Conservation (phyloP, 2,329 filamentous ascomycete species). For the Penicillium sp. region DNA sequence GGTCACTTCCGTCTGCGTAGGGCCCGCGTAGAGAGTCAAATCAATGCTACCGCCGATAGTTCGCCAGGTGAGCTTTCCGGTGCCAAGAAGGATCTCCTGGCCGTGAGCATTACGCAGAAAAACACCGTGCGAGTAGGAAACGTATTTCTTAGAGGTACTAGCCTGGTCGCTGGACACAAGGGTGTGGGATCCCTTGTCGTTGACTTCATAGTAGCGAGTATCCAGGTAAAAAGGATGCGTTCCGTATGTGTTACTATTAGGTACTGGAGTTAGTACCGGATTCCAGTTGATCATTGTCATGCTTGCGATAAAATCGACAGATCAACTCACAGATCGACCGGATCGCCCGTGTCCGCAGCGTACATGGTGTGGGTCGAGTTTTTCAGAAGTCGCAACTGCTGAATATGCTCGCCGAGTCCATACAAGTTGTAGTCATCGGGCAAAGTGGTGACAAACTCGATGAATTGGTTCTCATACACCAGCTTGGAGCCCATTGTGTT, state of each 20-base stretch:
- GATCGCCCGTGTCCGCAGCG: slow-evolving; percentile 67
- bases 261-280: not conserved
- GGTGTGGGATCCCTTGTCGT: slow-evolving; percentile 53
- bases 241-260: slow-evolving; percentile 68
- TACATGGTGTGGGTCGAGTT: slow-evolving; percentile 72
- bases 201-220: slow-evolving; percentile 70
- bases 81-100: slow-evolving; percentile 69
- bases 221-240: slow-evolving; percentile 79
- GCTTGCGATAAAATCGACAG: not conserved
- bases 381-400: slow-evolving; percentile 70
- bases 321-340: slow-evolving; percentile 47
- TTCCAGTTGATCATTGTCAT: not conserved
- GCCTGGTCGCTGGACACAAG: slow-evolving; percentile 60
- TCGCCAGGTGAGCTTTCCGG: slow-evolving; percentile 71
- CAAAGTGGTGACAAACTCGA: slow-evolving; percentile 69
- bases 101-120: slow-evolving; percentile 77
- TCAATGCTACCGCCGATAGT: slow-evolving; percentile 76
- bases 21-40: slow-evolving; percentile 77
- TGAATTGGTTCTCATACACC: slow-evolving; percentile 76
- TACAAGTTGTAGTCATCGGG: slow-evolving; percentile 76
- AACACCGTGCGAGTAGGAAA: slow-evolving; percentile 73
- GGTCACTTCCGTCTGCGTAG: slow-evolving; percentile 68
- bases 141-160: slow-evolving; percentile 59
- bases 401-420: slow-evolving; percentile 74
- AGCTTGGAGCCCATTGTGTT: slow-evolving; percentile 65